Base-by-base conservation (phyloP, 2,329 filamentous ascomycete genomes). In the Colletotrichum caudatum region DNA sequence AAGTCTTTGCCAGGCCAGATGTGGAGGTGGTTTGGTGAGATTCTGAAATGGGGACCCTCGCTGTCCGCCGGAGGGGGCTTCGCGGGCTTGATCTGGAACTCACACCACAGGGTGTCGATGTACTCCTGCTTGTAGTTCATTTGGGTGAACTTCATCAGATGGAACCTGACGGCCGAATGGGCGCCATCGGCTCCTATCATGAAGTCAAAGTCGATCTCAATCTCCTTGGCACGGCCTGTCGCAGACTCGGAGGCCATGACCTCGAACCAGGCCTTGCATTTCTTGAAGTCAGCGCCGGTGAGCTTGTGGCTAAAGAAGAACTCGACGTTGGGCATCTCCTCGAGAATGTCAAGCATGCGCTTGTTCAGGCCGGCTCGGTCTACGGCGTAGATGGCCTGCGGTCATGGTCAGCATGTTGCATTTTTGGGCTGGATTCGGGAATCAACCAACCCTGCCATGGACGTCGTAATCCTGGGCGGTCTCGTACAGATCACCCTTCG, bases 101-200 rank as follows among this genome's bases (percentile, higher is more conserved):
- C 96, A 80, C 95, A 98, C 96, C 96, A 99, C 6, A 98, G 84
- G 0, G 95, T 96, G 81, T 98, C 95, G 78, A 99, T 96, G 80
- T 99, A 99, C 77, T 94, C 90, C 79, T 99, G 96, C 76, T 93
- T 88, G 78, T 97, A 99, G 82, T 96, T 90, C 89, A 98, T 94
- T 14, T 93, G 90, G 0, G 92, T 89, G 77, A 90, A 98, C 82
- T 98, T 98, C 95, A 99, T 99, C 82, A 99, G 85, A 78, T 98
- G 94, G 79, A 94, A 97, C 63, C 96, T 88, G 5, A 95, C 92
- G 54, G 94, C 91, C 0, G 95, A 98, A 82, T 99, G 95, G 0
- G 96, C 96, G 9, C 96, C 96, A 78, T 99, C 96, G 44, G 95
- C 95, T 12, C 96, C 96, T 69, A 99, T 93, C 84, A 99, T 90